These are phyloP conservation scores for Psidium friedrichsthalianum DNA, from an alignment of 345 rosid species.

Conservation along the genomic window DNA sequence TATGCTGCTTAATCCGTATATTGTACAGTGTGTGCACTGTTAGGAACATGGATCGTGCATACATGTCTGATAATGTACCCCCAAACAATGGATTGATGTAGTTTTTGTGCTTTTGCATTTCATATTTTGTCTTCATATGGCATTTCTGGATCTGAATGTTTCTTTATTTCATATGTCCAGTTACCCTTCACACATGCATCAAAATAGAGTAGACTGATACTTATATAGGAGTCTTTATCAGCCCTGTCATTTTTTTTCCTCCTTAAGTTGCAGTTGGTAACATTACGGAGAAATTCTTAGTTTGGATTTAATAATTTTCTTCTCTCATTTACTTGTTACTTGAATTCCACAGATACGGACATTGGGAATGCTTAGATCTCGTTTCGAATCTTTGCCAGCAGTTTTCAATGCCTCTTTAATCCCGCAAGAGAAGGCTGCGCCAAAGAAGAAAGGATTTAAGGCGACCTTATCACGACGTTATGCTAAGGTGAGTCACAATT, in stretches of 20 bases:
- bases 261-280: not conserved
- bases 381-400: constrained; percentile 78
- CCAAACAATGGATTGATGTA: not conserved
- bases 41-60: not conserved
- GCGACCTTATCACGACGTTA: constrained; percentile 56
- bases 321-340: not conserved
- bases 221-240: not conserved
- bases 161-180: not conserved
- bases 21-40: not conserved
- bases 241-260: not conserved
- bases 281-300: not conserved
- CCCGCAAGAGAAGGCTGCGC: constrained; percentile 54
- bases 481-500: constrained; percentile 26
- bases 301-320: not conserved
- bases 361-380: constrained; percentile 95
- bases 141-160: not conserved
- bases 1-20: not conserved
- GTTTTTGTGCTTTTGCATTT: not conserved
- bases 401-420: constrained; percentile 81
- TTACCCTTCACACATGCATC: not conserved
- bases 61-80: not conserved
- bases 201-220: not conserved
- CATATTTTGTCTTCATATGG: not conserved
- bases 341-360: constrained; percentile 66
- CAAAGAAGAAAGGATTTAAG: constrained; percentile 62